Conservation (phyloP, 768 basidiomycete species). For the Asterophora parasitica region DNA sequence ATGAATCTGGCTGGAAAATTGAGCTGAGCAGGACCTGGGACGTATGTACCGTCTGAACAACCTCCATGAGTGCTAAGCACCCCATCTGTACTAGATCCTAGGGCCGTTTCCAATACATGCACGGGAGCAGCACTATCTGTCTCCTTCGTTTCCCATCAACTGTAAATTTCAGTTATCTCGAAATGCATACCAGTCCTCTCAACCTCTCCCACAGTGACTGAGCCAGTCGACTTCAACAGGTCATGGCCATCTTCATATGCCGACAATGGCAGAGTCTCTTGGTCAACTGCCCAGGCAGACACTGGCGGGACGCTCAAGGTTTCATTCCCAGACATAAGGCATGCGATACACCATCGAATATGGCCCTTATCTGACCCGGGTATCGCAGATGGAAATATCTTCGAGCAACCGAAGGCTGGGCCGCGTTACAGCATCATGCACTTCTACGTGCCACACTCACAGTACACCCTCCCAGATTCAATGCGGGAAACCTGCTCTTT, state of each 20-base stretch:
- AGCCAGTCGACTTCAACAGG: conserved; percentile 42
- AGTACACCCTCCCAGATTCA: conserved; percentile 39
- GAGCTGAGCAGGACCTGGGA: conserved; percentile 31
- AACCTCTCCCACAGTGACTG: conserved; percentile 35
- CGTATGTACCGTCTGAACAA: conserved; percentile 22
- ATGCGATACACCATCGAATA: conserved; percentile 8
- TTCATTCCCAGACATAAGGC: conserved; percentile 64
- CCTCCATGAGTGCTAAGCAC: conserved; percentile 2
- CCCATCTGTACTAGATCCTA: conserved; percentile 49
- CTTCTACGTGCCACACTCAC: conserved; percentile 63
- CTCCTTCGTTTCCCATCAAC: conserved; percentile 68
- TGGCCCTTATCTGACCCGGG: neutral
- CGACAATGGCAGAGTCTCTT: conserved; percentile 54
- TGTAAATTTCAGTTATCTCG: conserved; percentile 31
- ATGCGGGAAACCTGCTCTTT: conserved; percentile 2
- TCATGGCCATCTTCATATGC: conserved; percentile 67
- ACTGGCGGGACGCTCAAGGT: conserved; percentile 48
- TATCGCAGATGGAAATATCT: conserved; percentile 61
- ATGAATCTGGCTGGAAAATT: conserved; percentile 12
- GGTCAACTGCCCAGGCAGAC: conserved; percentile 43
- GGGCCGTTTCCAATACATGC: conserved; percentile 85
- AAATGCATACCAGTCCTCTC: conserved; percentile 5
- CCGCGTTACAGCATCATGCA: conserved; percentile 75
- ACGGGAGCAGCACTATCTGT: conserved; percentile 78
- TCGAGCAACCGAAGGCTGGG: conserved; percentile 81